Evolutionary conservation across 2,329 filamentous ascomycete species (phyloP).

Genomic region (Hypomyces perniciosus): DNA sequence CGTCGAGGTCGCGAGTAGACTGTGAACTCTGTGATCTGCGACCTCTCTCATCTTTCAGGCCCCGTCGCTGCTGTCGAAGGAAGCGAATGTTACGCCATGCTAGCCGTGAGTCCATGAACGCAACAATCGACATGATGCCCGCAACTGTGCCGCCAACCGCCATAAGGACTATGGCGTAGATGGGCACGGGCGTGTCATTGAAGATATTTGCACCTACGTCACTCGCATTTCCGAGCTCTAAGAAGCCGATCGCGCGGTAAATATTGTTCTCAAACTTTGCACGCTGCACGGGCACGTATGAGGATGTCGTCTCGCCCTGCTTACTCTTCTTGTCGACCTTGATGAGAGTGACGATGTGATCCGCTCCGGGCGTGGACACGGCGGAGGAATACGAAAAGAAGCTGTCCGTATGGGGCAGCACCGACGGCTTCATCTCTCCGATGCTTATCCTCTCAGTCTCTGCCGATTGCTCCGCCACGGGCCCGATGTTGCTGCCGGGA

Average conservation of each 20-base stretch:
- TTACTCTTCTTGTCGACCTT: background rate
- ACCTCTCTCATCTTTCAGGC: constrained; percentile 22
- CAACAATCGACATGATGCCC: constrained; percentile 38
- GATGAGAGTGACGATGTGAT: constrained; percentile 3
- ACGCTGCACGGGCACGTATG: background rate
- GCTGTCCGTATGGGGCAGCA: constrained; percentile 4
- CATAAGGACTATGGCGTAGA: constrained; percentile 45
- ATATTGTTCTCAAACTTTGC: constrained; percentile 18
- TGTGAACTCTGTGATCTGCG: constrained; percentile 10
- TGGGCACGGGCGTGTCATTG: constrained; percentile 46
- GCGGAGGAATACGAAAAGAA: constrained; percentile 2
- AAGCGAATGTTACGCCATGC: constrained; percentile 42
- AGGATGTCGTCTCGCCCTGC: background rate
- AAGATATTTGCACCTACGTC: constrained; percentile 55
- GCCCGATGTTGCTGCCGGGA: background rate
- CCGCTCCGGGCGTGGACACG: background rate
- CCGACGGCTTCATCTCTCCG: background rate
- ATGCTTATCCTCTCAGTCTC: background rate
- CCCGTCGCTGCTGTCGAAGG: constrained; percentile 35
- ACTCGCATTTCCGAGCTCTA: constrained; percentile 49
- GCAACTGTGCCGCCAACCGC: constrained; percentile 44
- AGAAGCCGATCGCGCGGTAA: constrained; percentile 36
- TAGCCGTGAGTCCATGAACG: constrained; percentile 36
- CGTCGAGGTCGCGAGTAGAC: constrained; percentile 23
- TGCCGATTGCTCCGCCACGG: background rate